Base-by-base conservation (phyloP, 176 grass and related monocot genomes). In the Dactylis glomerata region DNA sequence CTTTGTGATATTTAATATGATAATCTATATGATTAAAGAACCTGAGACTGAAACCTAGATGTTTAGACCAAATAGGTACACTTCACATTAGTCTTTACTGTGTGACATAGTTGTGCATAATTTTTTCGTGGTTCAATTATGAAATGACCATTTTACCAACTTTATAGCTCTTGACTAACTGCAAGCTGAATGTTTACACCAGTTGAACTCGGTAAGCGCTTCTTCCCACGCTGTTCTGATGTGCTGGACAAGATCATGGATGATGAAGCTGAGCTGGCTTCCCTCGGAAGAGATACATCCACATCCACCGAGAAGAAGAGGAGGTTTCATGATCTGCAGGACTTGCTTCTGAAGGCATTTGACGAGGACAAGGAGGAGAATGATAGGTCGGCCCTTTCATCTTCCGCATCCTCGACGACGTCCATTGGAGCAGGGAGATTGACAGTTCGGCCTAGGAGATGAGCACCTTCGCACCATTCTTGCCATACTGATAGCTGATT, bases 161-260 rank as follows among this genome's bases (percentile, higher is more conserved):
- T 57, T 17, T 49, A 68, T 23, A 24, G 1, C 47, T 74, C 10
- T 81, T 19, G 17, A 85, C 70, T 87, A 34, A 78, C 28, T 8
- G 10, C 20, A 82, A 85, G 15, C 17, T 86, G 24, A 75, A 50
- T 74, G 52, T 68, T 7, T 88, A 16, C 86, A 31, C 20, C 88
- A 99, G 93, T 99, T 52, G 88, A 96, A 75, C 79, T 96, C 19
- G 93, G 97, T 8, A 96, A 91, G 63, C 68, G 79, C 22, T 99
- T 68, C 58, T 99, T 99, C 75, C 97, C 97, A 0, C 86, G 97
- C 10, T 99, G 97, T 89, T 96, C 92, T 10, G 30, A 40, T 8
- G 76, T 86, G 1, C 66, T 99, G 6, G 82, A 99, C 75, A 82
- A 89, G 61, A 80, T 92, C 58, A 92, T 99, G 91, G 93, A 96